A percentile compares a stretch with the other conserved stretches of the same genome.
Conservation (phyloP, 768 basidiomycete genomes). For the Boletellus ananas region DNA sequence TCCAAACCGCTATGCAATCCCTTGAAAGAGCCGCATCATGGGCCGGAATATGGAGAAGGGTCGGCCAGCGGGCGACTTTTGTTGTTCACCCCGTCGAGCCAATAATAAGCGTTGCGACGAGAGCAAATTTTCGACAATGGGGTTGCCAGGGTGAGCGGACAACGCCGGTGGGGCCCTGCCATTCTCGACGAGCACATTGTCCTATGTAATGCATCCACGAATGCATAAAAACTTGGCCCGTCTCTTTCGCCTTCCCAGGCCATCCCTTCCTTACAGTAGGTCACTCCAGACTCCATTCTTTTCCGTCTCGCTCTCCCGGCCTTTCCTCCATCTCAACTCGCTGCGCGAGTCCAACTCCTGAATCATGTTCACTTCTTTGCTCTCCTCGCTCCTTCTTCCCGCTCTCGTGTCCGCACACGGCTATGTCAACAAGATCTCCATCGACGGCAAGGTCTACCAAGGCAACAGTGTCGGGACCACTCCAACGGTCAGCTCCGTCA, state of each 20-base stretch:
- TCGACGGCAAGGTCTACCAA: slow-evolving; percentile 27
- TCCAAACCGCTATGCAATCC: too few species aligned
- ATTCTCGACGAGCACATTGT: not conserved
- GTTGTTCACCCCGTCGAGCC: too few species aligned
- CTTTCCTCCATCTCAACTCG: slow-evolving; percentile 13
- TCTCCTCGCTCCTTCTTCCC: slow-evolving; percentile 19
- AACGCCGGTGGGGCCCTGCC: not conserved
- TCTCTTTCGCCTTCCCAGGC: not conserved
- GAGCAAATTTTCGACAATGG: not conserved
- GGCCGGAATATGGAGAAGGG: too few species aligned
- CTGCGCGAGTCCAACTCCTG: slow-evolving; percentile 18
- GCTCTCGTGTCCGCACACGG: slow-evolving; percentile 29
- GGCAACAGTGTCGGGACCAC: slow-evolving; percentile 30
- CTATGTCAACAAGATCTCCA: slow-evolving; percentile 22
- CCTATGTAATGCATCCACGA: not conserved
- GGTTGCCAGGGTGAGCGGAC: not conserved
- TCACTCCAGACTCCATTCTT: not conserved
- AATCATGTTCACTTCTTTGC: slow-evolving; percentile 13
- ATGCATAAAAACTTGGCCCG: not conserved
- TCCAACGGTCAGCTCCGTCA: slow-evolving; percentile 30
- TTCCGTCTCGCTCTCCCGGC: not conserved
- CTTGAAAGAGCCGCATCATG: too few species aligned
- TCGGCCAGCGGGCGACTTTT: too few species aligned
- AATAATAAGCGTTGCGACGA: too few species aligned
- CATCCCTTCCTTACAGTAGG: not conserved